Conservation (phyloP, 2,329 filamentous ascomycete species). For the Pseudogymnoascus sp. region DNA sequence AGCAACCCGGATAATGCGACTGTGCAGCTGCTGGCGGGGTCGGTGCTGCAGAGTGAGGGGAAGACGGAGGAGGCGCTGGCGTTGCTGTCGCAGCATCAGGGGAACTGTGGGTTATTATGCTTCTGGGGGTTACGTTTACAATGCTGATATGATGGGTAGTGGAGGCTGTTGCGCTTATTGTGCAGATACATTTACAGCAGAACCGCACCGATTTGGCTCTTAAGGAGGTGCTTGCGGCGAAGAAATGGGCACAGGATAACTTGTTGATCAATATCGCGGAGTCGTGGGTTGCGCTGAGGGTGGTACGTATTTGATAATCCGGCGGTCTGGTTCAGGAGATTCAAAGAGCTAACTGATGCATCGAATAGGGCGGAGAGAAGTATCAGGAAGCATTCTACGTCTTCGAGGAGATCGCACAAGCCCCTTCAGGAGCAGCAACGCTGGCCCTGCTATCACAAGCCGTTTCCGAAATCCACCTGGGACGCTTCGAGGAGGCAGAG, state of each 20-base stretch:
- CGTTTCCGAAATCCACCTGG: conserved; percentile 84
- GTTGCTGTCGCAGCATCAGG: conserved; percentile 75
- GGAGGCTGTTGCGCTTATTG: conserved; percentile 75
- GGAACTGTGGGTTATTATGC: conserved; percentile 59
- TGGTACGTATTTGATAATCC: conserved; percentile 49
- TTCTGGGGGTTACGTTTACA: neutral
- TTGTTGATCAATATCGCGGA: conserved; percentile 90
- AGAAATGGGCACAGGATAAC: conserved; percentile 92
- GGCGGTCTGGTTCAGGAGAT: neutral
- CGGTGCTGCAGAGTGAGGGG: conserved; percentile 69
- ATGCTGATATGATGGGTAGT: conserved; percentile 37
- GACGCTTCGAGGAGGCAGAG: conserved; percentile 81
- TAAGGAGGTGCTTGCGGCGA: conserved; percentile 80
- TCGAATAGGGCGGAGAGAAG: conserved; percentile 72
- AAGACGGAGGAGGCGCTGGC: conserved; percentile 80
- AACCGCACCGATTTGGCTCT: conserved; percentile 85
- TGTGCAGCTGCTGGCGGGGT: conserved; percentile 78
- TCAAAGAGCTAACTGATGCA: conserved; percentile 23
- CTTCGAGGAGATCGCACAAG: conserved; percentile 89
- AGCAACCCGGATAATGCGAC: conserved; percentile 64
- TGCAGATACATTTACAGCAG: conserved; percentile 86
- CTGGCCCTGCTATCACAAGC: conserved; percentile 79
- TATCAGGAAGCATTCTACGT: conserved; percentile 98
- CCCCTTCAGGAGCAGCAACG: conserved; percentile 69
- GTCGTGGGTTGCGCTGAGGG: conserved; percentile 84